Base-by-base conservation (phyloP, 192 early-diverging fungal genomes). In the Mycoemilia scoparia region DNA sequence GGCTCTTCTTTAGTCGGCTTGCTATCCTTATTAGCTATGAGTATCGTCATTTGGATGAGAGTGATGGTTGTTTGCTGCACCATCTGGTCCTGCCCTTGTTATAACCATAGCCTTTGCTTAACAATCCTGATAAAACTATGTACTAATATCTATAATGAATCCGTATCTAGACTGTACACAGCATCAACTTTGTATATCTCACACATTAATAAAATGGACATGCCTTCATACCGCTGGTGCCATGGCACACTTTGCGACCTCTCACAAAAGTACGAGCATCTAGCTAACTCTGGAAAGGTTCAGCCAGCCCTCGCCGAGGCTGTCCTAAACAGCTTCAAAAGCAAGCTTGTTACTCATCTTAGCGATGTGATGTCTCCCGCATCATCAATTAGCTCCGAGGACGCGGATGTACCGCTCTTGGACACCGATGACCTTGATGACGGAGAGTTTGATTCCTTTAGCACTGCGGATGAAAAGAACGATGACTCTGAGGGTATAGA, bases 301-400 rank as follows among this genome's bases (percentile, higher is more conserved):
- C 55, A 62, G 39, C 59, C 53, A 23, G 45, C 53, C 12, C 53
- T 52, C 46, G 59, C 59, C 26, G 59, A 62, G 35, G 59, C 59
- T 12, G 54, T 62, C 10, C 45, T 62, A 14, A 62, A 62, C 54
- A 62, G 49, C 59, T 62, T 62, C 49, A 62, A 62, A 54, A 48
- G 49, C 38, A 62, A 62, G 43, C 59, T 62, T 14, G 41, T 57
- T 38, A 57, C 55, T 34, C 16, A 49, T 3, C 44, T 57, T 11
- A 49, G 49, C 21, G 27, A 43, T 14, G 53, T 51, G 24, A 20
- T 51, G 9, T 38, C 49, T 33, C 56, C 55, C 45, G 59, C 55
- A 31, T 42, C 54, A 4, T 45, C 44, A 3, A 43, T 51, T 14
- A 51, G 21, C 31, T 56, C 53, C 49, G 59, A 62, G 18, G 41